Conservation (phyloP, 305 asterid genomes). For the Stenogyne calaminthoides region DNA sequence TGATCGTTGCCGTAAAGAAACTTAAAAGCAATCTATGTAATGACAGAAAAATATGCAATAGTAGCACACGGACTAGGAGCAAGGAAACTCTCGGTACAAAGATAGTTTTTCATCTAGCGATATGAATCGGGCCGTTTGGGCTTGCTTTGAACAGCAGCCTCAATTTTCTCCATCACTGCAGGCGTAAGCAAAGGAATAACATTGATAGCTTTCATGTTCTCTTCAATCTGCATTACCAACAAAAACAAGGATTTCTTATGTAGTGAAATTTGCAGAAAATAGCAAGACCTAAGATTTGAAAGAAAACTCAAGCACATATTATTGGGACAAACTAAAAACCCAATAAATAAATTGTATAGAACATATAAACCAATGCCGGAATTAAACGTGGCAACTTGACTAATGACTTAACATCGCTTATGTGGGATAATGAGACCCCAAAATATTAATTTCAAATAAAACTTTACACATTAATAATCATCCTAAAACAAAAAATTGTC, state of each 20-base stretch:
- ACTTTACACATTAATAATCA: too few relatives aligned
- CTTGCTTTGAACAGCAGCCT: constrained; percentile 79
- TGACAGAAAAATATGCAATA: not conserved
- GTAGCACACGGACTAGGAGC: not conserved
- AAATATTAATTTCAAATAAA: too few relatives aligned
- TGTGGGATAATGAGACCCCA: too few relatives aligned
- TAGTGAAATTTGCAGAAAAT: not conserved
- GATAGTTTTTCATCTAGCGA: constrained; percentile 45
- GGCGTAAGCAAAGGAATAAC: constrained; percentile 91
- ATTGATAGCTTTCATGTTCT: constrained; percentile 94
- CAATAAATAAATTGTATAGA: too few relatives aligned
- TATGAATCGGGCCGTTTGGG: constrained; percentile 93
- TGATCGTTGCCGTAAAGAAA: not conserved
- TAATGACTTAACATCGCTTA: too few relatives aligned
- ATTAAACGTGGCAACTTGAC: too few relatives aligned
- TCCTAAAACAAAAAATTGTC: too few relatives aligned
- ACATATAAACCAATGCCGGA: too few relatives aligned
- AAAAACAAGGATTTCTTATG: constrained; percentile 1
- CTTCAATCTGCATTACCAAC: constrained; percentile 61
- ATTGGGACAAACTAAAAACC: too few relatives aligned
- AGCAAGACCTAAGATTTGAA: too few relatives aligned
- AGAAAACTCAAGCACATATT: too few relatives aligned
- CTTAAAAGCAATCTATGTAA: not conserved
- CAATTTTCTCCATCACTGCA: constrained; percentile 80
- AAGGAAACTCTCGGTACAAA: not conserved